Percentiles rank a stretch among this genome's conserved stretches.
Conservation (phyloP, 495 filamentous ascomycete genomes). For the Podospora appendiculata region DNA sequence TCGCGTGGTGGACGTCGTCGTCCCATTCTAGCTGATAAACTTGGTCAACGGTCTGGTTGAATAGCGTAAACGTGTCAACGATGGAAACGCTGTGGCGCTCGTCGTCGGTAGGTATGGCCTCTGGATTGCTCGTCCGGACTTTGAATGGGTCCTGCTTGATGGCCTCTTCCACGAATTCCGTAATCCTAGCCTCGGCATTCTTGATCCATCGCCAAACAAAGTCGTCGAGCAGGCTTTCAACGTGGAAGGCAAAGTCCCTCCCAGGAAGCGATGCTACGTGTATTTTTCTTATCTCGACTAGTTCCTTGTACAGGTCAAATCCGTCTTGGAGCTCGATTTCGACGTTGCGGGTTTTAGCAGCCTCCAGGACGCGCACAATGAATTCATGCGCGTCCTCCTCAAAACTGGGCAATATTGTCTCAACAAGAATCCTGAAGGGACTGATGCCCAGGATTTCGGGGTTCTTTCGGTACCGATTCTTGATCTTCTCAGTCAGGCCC, state of each 20-base stretch:
- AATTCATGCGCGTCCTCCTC: slow-evolving; percentile 80
- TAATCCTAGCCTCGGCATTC: slow-evolving; percentile 68
- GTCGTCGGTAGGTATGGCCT: slow-evolving; percentile 62
- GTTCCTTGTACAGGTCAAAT: slow-evolving; percentile 84
- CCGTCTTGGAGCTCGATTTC: slow-evolving; percentile 85
- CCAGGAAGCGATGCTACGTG: slow-evolving; percentile 62
- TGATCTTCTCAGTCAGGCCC: slow-evolving; percentile 73
- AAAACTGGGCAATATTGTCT: slow-evolving; percentile 80
- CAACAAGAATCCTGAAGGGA: slow-evolving; percentile 71
- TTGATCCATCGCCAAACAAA: slow-evolving; percentile 96
- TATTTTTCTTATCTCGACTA: slow-evolving; percentile 74
- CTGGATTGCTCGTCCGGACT: slow-evolving; percentile 52
- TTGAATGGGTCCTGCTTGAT: slow-evolving; percentile 80
- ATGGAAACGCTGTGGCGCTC: slow-evolving; percentile 87
- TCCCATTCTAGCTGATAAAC: slow-evolving; percentile 84
- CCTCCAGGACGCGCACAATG: slow-evolving; percentile 68
- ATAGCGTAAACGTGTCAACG: slow-evolving; percentile 88
- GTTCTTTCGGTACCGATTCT: slow-evolving; percentile 84
- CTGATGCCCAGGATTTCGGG: slow-evolving; percentile 88
- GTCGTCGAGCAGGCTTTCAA: slow-evolving; percentile 76
- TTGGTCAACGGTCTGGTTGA: slow-evolving; percentile 83
- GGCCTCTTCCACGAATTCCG: slow-evolving; percentile 81
- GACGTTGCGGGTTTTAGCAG: slow-evolving; percentile 54
- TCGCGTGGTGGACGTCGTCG: slow-evolving; percentile 85
- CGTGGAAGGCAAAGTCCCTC: slow-evolving; percentile 67